phyloP scores from a whole-genome alignment of 2,329 filamentous ascomycete species.

The Simplicillium sp. region DNA sequence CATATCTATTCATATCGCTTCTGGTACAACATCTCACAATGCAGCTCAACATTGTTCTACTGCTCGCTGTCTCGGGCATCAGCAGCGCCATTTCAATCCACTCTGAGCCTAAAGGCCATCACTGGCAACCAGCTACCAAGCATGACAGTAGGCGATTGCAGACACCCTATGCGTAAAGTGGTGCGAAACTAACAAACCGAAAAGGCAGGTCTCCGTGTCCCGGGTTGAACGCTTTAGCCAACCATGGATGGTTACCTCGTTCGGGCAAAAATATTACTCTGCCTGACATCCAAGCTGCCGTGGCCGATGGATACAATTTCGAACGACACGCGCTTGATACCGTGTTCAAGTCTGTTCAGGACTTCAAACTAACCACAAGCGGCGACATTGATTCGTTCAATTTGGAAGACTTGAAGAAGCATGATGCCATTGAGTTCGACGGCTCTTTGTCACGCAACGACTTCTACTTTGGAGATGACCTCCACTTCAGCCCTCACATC shows the following conservation, averaged over 20 bases:
- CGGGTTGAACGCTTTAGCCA: slow-evolving; percentile 13
- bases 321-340: slow-evolving; percentile 5
- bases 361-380: slow-evolving; percentile 9
- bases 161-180: too few species aligned
- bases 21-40: too few species aligned
- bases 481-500: slow-evolving; percentile 16
- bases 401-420: slow-evolving; percentile 8
- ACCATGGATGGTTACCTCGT: slow-evolving; percentile 16
- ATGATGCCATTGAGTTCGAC: slow-evolving; percentile 20
- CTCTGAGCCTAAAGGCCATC: too few species aligned
- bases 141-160: too few species aligned
- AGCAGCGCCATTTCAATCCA: too few species aligned
- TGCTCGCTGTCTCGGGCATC: too few species aligned
- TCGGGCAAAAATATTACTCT: slow-evolving; percentile 12
- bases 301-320: slow-evolving; percentile 11
- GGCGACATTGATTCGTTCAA: slow-evolving; percentile 9
- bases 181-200: too few species aligned
- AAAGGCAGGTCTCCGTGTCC: background rate
- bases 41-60: too few species aligned
- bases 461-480: slow-evolving; percentile 18
- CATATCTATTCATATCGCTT: too few species aligned
- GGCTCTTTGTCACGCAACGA: slow-evolving; percentile 20
- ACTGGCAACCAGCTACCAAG: too few species aligned
- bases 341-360: slow-evolving; percentile 1
- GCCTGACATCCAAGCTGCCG: slow-evolving; percentile 8